Evolutionary conservation across 2,329 filamentous ascomycete genomes (phyloP), one percentile per base, ranked within the genome.

Genomic region (Colletotrichum scovillei): DNA sequence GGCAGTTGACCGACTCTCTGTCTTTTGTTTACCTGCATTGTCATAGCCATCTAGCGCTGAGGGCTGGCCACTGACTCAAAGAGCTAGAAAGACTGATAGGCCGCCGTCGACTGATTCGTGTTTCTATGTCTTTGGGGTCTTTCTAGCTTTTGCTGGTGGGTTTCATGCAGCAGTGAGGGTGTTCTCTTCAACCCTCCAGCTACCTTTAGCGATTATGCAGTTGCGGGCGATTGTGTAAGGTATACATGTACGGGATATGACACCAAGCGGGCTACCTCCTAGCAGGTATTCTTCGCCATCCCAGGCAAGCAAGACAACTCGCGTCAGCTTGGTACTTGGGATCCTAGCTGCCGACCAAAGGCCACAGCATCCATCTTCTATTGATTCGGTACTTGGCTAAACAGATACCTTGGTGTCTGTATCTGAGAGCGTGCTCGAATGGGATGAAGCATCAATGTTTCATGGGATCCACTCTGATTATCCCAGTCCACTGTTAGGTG

Each of bases 81-180:
- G 38, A 26, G 22, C 28, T 16, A 11, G 8, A 62, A 73, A 70
- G 60, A 56, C 67, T 57, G 67, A 71, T 62, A 70, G 56, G 46
- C 22, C 3, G 16, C 16, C 32, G 53, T 9, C 6, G 60, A 71
- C 71, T 73, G 71, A 73, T 70, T 73, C 71, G 71, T 73, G 71
- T 57, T 52, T 42, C 60, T 19, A 55, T 35, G 53, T 42, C 60
- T 38, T 53, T 26, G 46, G 1, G 19, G 24, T n/a, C 9, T 26
- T 53, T 66, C 70, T 70, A 70, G 60, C 67, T 71, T 73, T 73
- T 38, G 49, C 52, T 52, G 46, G 67, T 65, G 55, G 71, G 71
- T 73, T 73, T 73, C 71, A 73, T 71, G 62, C 71, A 62, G 26
- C 49, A 73, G 62, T 66, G 67, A 66, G 67, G 71, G 67, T 70